Percentiles rank a stretch among this genome's conserved stretches.
Conservation (phyloP, 148 eudicot species). For the Camellia japonica region DNA sequence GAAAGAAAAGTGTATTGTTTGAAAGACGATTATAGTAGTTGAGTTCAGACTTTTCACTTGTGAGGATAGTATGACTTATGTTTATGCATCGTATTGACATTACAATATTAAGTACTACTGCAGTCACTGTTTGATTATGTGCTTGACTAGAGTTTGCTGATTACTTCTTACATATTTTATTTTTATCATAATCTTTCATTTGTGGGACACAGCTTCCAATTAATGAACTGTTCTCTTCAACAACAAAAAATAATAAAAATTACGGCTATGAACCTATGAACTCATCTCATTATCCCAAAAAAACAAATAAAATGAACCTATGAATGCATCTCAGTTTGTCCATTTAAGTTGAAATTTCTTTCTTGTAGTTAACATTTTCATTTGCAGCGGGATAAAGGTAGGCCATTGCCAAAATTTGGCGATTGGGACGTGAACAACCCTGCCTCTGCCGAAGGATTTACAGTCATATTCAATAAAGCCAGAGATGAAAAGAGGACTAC, state of each 20-base stretch:
- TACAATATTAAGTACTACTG: neutral
- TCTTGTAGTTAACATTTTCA: neutral
- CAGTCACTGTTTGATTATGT: neutral
- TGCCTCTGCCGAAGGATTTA: constrained; percentile 29
- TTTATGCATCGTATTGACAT: neutral
- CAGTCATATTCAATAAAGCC: constrained; percentile 22
- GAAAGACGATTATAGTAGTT: neutral
- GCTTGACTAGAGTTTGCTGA: neutral
- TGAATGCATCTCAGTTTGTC: neutral
- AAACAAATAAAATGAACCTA: too few relatives aligned
- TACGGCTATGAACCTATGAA: neutral
- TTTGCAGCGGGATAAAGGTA: constrained; percentile 22
- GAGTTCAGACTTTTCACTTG: neutral
- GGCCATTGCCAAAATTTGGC: constrained; percentile 27
- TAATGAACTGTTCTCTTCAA: neutral
- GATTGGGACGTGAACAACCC: constrained; percentile 28
- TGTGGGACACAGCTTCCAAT: neutral
- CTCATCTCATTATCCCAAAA: neutral
- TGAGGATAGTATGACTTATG: neutral
- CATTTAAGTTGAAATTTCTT: neutral
- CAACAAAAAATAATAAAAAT: neutral
- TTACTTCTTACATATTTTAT: neutral
- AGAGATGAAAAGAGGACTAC: constrained; percentile 25
- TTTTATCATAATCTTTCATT: neutral
- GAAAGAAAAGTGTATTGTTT: neutral